Conservation (phyloP, 257 asterid genomes). For the Capsicum chinense region DNA sequence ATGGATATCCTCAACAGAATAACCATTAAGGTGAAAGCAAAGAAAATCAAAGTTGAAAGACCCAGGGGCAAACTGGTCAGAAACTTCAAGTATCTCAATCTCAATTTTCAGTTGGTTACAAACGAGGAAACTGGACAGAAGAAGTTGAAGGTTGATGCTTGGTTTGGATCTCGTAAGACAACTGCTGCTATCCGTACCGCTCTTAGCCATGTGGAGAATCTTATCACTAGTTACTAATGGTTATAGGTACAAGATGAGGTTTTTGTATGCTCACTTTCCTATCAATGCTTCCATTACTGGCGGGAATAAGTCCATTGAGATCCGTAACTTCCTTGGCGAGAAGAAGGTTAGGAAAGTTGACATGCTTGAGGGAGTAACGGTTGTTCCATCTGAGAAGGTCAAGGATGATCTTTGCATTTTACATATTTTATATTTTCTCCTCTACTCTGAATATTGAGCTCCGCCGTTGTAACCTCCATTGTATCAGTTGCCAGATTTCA, state of each 20-base stretch:
- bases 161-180: conserved; percentile 25
- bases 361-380: conserved; percentile 27
- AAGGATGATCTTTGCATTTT: conserved; percentile 1
- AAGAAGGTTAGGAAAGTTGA: conserved; percentile 27
- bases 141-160: conserved; percentile 22
- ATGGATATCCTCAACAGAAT: conserved; percentile 20
- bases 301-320: conserved; percentile 24
- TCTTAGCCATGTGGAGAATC: conserved; percentile 19
- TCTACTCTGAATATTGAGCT: too few species aligned
- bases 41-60: conserved; percentile 20
- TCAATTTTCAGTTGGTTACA: conserved; percentile 21
- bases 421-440: too few species aligned
- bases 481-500: too few species aligned
- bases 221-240: conserved; percentile 23
- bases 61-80: conserved; percentile 24
- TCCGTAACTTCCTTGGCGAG: conserved; percentile 30
- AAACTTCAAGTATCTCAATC: conserved; percentile 29
- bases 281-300: conserved; percentile 25
- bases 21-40: conserved; percentile 25
- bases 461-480: too few species aligned
- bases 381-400: conserved; percentile 28
- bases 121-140: conserved; percentile 15
- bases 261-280: conserved; percentile 23
- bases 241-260: conserved; percentile 25
- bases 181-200: conserved; percentile 28